Base-by-base conservation (phyloP, 139 green algal species). In the Tetradesmus lagerheimii region DNA sequence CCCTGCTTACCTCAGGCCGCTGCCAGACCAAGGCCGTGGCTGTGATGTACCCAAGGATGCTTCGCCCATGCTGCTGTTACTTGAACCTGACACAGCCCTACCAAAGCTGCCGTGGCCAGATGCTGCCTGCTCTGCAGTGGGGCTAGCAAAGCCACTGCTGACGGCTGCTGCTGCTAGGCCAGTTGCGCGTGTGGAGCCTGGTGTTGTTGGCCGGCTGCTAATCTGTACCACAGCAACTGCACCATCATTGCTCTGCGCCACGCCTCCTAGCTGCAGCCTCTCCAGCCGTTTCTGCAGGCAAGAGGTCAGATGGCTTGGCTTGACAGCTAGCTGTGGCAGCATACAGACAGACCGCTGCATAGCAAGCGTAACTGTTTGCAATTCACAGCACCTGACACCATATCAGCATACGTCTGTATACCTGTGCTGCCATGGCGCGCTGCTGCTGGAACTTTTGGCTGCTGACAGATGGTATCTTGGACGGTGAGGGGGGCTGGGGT, bases 261-360 rank as follows among this genome's bases (percentile, higher is more conserved):
- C 38, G 35, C 88, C 88, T 34, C 50, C 71, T 34, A 92, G 62
- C 89, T 94, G 92, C 43, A 93, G 76, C 0, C 92, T 85, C 41
- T 91, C 86, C 47, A 92, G 9, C 34, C 92, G 89, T 67, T 93
- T 93, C 86, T 93, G 91, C 80, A 64, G 12, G 34, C 76, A 82
- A 31, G 15, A 43, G 27, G 27, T 57, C 57, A 71, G 4, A 71
- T 71, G 67, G 75, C 35, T 5, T 39, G n/a, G 6, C 12, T 8
- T 16, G 1, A 71, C 5, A 71, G 57, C 57, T 31, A 31, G 57
- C 23, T 71, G 31, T 71, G 23, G 31, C 16, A 71, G 57, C 57
- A n/a, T 31, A 23, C 57, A 64, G 15, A n/a, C 50, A 27, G 11
- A 64, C 15, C 23, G 16, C 57, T 71, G 57, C 57, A 71, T 71